Conservation (phyloP, 1,284 basidiomycete species). For the Tetrapyrgos nigripes region DNA sequence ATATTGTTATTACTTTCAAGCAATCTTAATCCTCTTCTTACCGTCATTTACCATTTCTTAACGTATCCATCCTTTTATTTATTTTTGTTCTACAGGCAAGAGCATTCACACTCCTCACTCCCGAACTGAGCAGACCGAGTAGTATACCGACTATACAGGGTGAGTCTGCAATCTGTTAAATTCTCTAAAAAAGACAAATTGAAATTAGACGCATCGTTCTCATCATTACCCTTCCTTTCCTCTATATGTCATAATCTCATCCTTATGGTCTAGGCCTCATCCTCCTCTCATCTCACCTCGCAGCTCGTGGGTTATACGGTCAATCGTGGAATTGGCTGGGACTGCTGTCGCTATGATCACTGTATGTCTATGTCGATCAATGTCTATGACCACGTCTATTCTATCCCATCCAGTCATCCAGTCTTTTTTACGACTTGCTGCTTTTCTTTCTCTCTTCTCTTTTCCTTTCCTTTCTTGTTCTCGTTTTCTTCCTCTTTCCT, state of each 20-base stretch:
- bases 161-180: no score
- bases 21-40: no score
- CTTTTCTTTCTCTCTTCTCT: not conserved
- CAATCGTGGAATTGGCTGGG: constrained; percentile 19
- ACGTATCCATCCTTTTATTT: no score
- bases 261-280: constrained; percentile 11
- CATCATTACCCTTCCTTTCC: not conserved
- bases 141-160: constrained; percentile 21
- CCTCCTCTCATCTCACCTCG: constrained; percentile 19
- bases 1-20: no score
- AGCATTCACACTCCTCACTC: constrained; percentile 14
- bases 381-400: no score
- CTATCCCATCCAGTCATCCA: no score
- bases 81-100: no score
- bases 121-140: constrained; percentile 17
- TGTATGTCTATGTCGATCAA: constrained; percentile 1
- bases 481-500: not conserved
- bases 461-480: not conserved
- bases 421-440: no score
- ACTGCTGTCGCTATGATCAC: constrained; percentile 20
- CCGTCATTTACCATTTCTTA: no score
- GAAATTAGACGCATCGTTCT: no score
- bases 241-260: not conserved
- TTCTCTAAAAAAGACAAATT: no score
- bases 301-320: constrained; percentile 19